Evolutionary conservation across 2,329 filamentous ascomycete species (phyloP).

Genomic region (Hypomyces perniciosus): DNA sequence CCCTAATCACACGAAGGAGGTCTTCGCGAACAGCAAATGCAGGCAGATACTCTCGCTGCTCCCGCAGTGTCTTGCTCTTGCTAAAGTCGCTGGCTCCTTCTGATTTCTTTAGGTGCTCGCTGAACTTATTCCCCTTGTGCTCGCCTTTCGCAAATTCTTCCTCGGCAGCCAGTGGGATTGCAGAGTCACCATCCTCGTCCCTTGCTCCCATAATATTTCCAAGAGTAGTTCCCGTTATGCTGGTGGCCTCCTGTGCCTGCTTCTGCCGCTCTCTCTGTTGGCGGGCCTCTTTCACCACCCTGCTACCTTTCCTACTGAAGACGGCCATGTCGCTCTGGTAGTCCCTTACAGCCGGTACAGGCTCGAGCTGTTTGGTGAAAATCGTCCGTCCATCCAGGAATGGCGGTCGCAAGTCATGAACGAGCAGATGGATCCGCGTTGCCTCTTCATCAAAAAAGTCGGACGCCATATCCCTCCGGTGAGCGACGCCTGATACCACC

Average conservation of each 20-base stretch:
- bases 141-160: slow-evolving; percentile 54
- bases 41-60: slow-evolving; percentile 88
- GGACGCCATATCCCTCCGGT: slow-evolving; percentile 71
- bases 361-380: slow-evolving; percentile 95
- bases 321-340: slow-evolving; percentile 98
- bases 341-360: slow-evolving; percentile 86
- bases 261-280: slow-evolving; percentile 91
- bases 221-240: slow-evolving; percentile 81
- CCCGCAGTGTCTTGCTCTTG: slow-evolving; percentile 79
- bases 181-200: slow-evolving; percentile 88
- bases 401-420: slow-evolving; percentile 89
- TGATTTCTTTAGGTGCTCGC: slow-evolving; percentile 79
- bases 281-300: slow-evolving; percentile 82
- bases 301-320: slow-evolving; percentile 91
- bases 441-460: slow-evolving; percentile 91
- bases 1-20: slow-evolving; percentile 80
- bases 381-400: slow-evolving; percentile 93
- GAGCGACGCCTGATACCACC: slow-evolving; percentile 92
- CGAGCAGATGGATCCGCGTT: slow-evolving; percentile 80
- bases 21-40: slow-evolving; percentile 97
- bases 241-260: slow-evolving; percentile 92
- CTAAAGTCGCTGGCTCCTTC: slow-evolving; percentile 88
- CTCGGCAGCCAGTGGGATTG: slow-evolving; percentile 67
- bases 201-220: slow-evolving; percentile 96
- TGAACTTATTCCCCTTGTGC: slow-evolving; percentile 65